Percentiles rank a stretch among this genome's conserved stretches.
Conservation (phyloP, 768 basidiomycete genomes). For the Podaxis pistillaris region DNA sequence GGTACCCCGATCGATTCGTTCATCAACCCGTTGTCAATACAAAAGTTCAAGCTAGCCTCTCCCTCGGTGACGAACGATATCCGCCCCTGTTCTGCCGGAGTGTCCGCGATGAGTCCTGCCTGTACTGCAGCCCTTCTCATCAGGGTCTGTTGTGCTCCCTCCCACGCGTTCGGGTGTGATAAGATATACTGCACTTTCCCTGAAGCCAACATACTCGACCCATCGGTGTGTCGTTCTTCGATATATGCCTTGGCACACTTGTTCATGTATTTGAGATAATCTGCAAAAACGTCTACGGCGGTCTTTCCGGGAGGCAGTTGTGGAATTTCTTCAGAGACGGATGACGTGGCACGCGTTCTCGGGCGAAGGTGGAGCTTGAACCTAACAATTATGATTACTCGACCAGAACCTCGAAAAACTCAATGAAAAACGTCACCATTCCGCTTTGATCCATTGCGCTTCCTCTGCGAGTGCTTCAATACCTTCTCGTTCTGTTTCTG, state of each 20-base stretch:
- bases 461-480: conserved; percentile 37
- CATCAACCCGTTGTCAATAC: conserved; percentile 41
- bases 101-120: conserved; percentile 49
- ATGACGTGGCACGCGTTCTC: neutral
- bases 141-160: conserved; percentile 49
- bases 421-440: conserved; percentile 30
- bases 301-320: conserved; percentile 41
- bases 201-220: neutral
- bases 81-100: conserved; percentile 33
- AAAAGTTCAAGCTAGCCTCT: conserved; percentile 59
- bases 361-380: conserved; percentile 37
- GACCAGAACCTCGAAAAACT: neutral
- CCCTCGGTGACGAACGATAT: conserved; percentile 60
- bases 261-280: conserved; percentile 51
- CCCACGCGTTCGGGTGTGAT: conserved; percentile 70
- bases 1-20: conserved; percentile 20
- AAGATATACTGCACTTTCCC: conserved; percentile 26
- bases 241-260: conserved; percentile 15
- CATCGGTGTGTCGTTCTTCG: conserved; percentile 2
- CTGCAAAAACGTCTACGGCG: conserved; percentile 36
- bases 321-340: conserved; percentile 22
- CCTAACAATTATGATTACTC: conserved; percentile 18
- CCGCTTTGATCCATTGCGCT: conserved; percentile 40
- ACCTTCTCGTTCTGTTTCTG: conserved; percentile 38
- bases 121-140: conserved; percentile 51